A percentile compares a stretch with the other conserved stretches of the same genome.
Conservation (phyloP, 805 yeast genomes). For the Sugiyamaella chiloensis region DNA sequence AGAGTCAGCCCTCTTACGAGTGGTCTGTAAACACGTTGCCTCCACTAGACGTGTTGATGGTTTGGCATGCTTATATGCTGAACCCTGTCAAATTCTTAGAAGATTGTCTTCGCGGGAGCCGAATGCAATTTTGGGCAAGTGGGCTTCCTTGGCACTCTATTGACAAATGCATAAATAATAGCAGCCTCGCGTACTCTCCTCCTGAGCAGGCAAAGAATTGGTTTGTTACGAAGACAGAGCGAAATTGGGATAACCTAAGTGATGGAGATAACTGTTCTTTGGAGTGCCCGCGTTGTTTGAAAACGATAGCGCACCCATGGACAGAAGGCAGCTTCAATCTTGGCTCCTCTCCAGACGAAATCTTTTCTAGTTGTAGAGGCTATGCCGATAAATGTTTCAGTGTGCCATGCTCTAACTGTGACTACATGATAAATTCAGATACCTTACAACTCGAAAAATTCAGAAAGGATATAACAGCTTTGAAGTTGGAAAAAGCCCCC, state of each 20-base stretch:
- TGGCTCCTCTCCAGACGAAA: background rate
- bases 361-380: background rate
- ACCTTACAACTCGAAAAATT: constrained; percentile 7
- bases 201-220: background rate
- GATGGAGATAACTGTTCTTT: background rate
- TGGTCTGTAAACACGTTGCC: constrained; percentile 11
- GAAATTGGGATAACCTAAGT: constrained; percentile 11
- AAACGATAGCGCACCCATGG: constrained; percentile 3
- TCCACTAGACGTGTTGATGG: constrained; percentile 27
- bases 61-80: constrained; percentile 27
- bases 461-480: constrained; percentile 1
- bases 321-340: background rate
- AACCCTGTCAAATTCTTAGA: constrained; percentile 24
- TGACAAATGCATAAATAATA: background rate
- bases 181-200: background rate
- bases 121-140: constrained; percentile 3
- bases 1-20: background rate
- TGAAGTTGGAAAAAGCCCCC: background rate
- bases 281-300: constrained; percentile 8
- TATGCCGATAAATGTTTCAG: constrained; percentile 8
- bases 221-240: constrained; percentile 5
- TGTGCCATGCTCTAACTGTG: constrained; percentile 8
- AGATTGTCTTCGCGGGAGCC: constrained; percentile 18
- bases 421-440: background rate
- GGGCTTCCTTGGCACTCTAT: constrained; percentile 14